Evolutionary conservation across 176 grass and related monocot genomes (phyloP).

Genomic region (Urochloa ruziziensis): DNA sequence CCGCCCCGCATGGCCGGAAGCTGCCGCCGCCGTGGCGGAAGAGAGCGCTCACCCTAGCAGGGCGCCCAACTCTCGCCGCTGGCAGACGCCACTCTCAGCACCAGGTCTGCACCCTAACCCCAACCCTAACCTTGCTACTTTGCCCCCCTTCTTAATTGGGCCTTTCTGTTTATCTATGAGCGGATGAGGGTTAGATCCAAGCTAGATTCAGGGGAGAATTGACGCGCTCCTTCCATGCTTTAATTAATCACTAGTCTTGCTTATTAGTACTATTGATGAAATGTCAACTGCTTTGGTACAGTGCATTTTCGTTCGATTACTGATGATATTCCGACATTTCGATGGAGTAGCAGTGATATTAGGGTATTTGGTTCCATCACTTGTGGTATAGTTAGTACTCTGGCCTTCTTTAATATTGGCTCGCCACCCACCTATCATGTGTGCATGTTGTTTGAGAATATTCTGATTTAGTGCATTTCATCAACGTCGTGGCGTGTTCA

Average conservation of each 20-base stretch:
- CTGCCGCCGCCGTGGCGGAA: neutral
- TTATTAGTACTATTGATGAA: neutral
- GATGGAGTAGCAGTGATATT: neutral
- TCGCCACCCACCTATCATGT: neutral
- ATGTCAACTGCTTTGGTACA: no score
- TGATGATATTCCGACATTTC: no score
- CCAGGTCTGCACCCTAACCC: neutral
- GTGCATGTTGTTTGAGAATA: neutral
- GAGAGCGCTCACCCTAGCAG: neutral
- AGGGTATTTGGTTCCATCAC: no score
- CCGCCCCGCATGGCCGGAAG: neutral
- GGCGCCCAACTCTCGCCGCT: neutral
- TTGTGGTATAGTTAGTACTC: neutral
- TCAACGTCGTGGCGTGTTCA: no score
- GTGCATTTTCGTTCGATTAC: no score
- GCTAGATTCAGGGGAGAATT: neutral
- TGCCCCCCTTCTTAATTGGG: neutral
- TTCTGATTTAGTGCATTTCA: no score
- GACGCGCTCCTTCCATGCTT: neutral
- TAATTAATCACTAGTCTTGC: neutral
- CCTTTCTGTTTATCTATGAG: neutral
- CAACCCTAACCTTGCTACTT: neutral
- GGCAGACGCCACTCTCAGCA: neutral
- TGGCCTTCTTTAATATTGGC: neutral
- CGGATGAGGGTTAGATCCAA: neutral